These are phyloP conservation scores for Pseudopyricularia javanii DNA, from an alignment of 2,329 filamentous ascomycete genomes.

Conservation along the genomic window DNA sequence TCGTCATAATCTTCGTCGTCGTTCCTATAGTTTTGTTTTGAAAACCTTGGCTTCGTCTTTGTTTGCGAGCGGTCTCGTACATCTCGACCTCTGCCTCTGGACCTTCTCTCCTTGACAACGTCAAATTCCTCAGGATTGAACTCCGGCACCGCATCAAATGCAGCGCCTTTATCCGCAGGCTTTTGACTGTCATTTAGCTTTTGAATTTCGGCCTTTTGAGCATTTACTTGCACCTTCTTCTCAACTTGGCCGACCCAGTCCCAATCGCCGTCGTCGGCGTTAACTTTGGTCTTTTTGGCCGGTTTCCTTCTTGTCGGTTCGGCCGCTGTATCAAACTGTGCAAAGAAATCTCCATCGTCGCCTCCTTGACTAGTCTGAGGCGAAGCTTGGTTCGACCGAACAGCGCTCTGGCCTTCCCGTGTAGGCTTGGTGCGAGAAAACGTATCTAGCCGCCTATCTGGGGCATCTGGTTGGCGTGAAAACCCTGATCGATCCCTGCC, in stretches of 20 bases:
- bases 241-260: not conserved
- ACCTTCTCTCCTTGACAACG: not conserved
- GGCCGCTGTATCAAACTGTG: not conserved
- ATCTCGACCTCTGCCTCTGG: not conserved
- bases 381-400: not conserved
- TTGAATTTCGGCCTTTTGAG: not conserved
- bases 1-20: constrained; percentile 28
- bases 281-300: not conserved
- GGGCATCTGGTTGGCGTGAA: not conserved
- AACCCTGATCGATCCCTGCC: not conserved
- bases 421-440: not conserved
- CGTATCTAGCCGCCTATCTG: not conserved
- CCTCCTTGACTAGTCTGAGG: not conserved
- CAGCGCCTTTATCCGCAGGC: not conserved
- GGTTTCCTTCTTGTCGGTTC: not conserved
- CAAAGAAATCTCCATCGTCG: not conserved
- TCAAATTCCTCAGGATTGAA: not conserved
- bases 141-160: not conserved
- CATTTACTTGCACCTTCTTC: not conserved
- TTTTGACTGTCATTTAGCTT: not conserved
- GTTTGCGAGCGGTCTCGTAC: not conserved
- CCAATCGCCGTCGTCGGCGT: not conserved
- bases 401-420: not conserved
- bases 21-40: constrained; percentile 5
- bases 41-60: constrained; percentile 1